A percentile compares a stretch with the other conserved stretches of the same genome.
Conservation (phyloP, 768 basidiomycete species). For the Leccinum olivaceopallidum region DNA sequence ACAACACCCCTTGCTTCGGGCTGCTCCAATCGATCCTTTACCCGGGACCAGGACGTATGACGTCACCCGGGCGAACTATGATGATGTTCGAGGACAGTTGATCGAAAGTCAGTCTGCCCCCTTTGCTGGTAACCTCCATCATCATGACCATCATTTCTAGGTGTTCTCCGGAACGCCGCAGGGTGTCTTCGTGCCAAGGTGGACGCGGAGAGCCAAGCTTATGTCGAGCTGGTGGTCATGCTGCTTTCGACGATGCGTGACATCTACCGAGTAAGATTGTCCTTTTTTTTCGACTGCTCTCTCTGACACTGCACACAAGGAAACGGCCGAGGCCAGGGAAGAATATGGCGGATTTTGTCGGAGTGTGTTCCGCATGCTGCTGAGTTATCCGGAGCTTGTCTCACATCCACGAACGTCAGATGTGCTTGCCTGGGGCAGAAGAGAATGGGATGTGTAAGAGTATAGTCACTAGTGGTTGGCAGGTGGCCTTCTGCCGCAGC, state of each 20-base stretch:
- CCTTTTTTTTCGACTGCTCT: slow-evolving; percentile 2
- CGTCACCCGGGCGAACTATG: slow-evolving; percentile 34
- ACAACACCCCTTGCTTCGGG: slow-evolving; percentile 51
- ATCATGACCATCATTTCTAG: slow-evolving; percentile 34
- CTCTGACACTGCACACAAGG: slow-evolving; percentile 10
- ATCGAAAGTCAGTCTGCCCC: slow-evolving; percentile 36
- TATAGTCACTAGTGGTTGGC: not conserved
- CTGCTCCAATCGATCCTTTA: slow-evolving; percentile 31
- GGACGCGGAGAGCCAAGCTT: slow-evolving; percentile 37
- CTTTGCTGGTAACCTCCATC: slow-evolving; percentile 8
- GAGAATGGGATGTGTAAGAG: slow-evolving; percentile 10
- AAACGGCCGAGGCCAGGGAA: slow-evolving; percentile 22
- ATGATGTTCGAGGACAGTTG: slow-evolving; percentile 37
- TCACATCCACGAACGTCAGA: slow-evolving; percentile 34
- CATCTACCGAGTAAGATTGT: slow-evolving; percentile 40
- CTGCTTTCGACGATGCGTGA: slow-evolving; percentile 56
- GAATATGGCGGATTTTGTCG: slow-evolving; percentile 38
- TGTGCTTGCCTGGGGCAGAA: slow-evolving; percentile 34
- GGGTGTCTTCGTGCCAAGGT: slow-evolving; percentile 35
- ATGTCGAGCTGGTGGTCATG: slow-evolving; percentile 41
- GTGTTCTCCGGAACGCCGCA: slow-evolving; percentile 46
- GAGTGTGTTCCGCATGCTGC: slow-evolving; percentile 31
- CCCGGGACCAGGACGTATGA: slow-evolving; percentile 26
- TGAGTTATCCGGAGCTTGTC: slow-evolving; percentile 33
- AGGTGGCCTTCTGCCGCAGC: not conserved